Evolutionary conservation across 306 rosid species (phyloP).

Genomic region (Datisca glomerata): DNA sequence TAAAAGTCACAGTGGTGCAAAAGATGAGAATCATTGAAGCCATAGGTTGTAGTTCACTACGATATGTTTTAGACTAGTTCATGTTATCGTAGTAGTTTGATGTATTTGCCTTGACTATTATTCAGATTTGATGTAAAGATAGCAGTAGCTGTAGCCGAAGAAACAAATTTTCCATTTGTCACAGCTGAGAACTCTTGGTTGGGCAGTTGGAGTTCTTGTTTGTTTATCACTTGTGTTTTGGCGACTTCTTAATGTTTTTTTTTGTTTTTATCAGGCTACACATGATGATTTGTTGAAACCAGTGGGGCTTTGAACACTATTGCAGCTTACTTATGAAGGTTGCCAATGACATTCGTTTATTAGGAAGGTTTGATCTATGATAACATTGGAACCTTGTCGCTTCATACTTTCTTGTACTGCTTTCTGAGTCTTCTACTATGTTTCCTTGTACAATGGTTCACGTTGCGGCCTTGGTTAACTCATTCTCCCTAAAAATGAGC

Average conservation of each 20-base stretch:
- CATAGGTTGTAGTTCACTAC: too few species aligned
- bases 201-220: conserved; percentile 13
- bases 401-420: not conserved
- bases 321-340: conserved; percentile 81
- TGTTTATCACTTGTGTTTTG: conserved; percentile 9
- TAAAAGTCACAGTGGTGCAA: too few species aligned
- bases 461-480: conserved; percentile 99
- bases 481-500: conserved; percentile 97
- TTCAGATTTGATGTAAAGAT: conserved; percentile 86
- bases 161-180: conserved; percentile 75
- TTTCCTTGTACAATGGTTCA: conserved; percentile 61
- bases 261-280: conserved; percentile 84
- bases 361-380: conserved; percentile 65
- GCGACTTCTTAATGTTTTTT: conserved; percentile 11
- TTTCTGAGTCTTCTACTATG: conserved; percentile 12
- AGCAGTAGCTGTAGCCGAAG: conserved; percentile 91
- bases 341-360: conserved; percentile 84
- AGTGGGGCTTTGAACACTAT: conserved; percentile 90
- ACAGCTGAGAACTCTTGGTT: conserved; percentile 60
- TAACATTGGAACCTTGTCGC: not conserved
- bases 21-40: too few species aligned
- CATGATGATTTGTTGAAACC: conserved; percentile 92
- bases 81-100: too few species aligned
- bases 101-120: conserved; percentile 4
- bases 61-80: too few species aligned